Conservation (phyloP, 2,329 filamentous ascomycete species). For the Hypoxylon sp. region DNA sequence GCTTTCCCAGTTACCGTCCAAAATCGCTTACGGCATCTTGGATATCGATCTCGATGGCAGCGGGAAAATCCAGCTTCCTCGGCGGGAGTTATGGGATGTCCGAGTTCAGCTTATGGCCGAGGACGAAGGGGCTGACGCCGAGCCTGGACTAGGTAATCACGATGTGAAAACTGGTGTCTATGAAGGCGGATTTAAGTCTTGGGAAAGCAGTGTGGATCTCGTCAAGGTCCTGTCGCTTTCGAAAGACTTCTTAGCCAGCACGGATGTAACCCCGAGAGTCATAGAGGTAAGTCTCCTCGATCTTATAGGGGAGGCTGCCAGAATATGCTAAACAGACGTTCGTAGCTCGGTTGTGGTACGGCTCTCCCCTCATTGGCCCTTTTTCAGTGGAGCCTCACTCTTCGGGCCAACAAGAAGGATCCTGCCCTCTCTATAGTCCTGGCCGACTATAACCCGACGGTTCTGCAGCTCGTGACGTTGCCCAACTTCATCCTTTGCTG, state of each 20-base stretch:
- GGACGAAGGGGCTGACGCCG: conserved; percentile 63
- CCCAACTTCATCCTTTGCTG: conserved; percentile 83
- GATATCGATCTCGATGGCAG: conserved; percentile 72
- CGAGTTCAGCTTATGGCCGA: conserved; percentile 85
- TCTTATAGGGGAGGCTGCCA: not conserved
- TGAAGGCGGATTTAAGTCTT: conserved; percentile 90
- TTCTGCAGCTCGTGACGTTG: conserved; percentile 82
- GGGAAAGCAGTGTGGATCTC: conserved; percentile 87
- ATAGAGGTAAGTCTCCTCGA: conserved; percentile 65
- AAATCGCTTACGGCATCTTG: conserved; percentile 78
- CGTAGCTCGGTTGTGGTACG: conserved; percentile 82
- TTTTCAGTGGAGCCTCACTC: conserved; percentile 71
- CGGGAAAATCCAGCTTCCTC: conserved; percentile 70
- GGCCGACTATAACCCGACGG: conserved; percentile 84
- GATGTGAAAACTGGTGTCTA: conserved; percentile 87
- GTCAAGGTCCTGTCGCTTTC: conserved; percentile 74
- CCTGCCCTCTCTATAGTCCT: conserved; percentile 72
- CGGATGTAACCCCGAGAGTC: conserved; percentile 59
- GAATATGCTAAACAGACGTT: conserved; percentile 49
- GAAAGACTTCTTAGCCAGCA: conserved; percentile 54
- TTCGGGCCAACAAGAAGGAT: conserved; percentile 42
- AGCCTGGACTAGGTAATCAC: conserved; percentile 72
- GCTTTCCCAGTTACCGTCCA: conserved; percentile 76
- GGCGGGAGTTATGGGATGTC: conserved; percentile 86
- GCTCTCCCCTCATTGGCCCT: conserved; percentile 80